Conservation (phyloP, 2,329 filamentous ascomycete species). For the Ophiostoma pallidulum region DNA sequence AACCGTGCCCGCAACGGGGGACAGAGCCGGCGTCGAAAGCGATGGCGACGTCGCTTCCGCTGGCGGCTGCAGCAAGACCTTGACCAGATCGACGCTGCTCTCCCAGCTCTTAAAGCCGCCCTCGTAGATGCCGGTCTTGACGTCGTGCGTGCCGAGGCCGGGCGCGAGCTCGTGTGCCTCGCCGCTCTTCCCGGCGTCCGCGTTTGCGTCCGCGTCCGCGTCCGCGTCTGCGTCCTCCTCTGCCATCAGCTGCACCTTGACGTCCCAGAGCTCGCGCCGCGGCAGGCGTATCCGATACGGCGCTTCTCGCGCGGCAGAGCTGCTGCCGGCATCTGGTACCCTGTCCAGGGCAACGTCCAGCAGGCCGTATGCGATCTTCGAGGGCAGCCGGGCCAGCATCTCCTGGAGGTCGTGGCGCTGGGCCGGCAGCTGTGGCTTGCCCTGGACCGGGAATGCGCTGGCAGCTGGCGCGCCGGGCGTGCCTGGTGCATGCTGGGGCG, state of each 20-base stretch:
- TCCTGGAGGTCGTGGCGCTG: constrained; percentile 39
- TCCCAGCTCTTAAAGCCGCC: constrained; percentile 88
- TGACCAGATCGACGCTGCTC: constrained; percentile 71
- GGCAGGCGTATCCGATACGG: constrained; percentile 42
- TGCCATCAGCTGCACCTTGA: constrained; percentile 72
- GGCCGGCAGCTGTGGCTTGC: constrained; percentile 49
- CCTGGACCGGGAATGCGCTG: constrained; percentile 52
- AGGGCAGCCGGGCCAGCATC: constrained; percentile 54
- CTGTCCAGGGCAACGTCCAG: constrained; percentile 47
- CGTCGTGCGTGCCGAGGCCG: constrained; percentile 58
- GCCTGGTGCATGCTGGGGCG: constrained; percentile 13
- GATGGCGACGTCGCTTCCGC: constrained; percentile 21
- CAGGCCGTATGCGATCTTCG: constrained; percentile 61
- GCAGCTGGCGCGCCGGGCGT: constrained; percentile 18
- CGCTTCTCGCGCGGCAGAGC: not conserved
- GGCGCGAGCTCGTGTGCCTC: constrained; percentile 31
- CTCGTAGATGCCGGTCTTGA: constrained; percentile 75
- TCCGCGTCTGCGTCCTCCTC: constrained; percentile 54
- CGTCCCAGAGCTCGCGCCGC: constrained; percentile 71
- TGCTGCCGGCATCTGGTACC: not conserved
- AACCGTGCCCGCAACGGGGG: constrained; percentile 5
- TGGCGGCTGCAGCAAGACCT: constrained; percentile 44
- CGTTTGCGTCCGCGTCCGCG: constrained; percentile 42
- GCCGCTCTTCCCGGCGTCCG: constrained; percentile 34
- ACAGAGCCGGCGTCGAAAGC: not conserved